A percentile compares a stretch with the other conserved stretches of the same genome.
Evolutionary conservation across 352 stramenopile species (phyloP).

Genomic region (Phytophthora pluvialis): DNA sequence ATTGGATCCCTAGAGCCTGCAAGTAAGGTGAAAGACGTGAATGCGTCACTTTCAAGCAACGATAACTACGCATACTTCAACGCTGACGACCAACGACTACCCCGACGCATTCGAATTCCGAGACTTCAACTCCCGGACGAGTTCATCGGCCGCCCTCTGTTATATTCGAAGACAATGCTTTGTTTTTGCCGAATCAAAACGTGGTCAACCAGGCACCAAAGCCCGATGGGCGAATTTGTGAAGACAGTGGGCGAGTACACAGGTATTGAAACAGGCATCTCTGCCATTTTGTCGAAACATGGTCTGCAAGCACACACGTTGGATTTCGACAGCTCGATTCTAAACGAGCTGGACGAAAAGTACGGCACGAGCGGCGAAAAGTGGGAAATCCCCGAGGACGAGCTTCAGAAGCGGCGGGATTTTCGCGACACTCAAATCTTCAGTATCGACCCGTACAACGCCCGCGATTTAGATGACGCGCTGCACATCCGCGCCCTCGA

Average conservation of each 20-base stretch:
- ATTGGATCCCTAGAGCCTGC: slow-evolving; percentile 69
- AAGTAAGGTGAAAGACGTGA: slow-evolving; percentile 43
- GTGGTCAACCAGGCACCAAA: slow-evolving; percentile 65
- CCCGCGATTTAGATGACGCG: slow-evolving; percentile 97
- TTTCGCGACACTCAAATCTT: slow-evolving; percentile 94
- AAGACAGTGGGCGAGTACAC: slow-evolving; percentile 80
- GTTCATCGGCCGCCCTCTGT: slow-evolving; percentile 59
- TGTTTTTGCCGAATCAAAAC: slow-evolving; percentile 76
- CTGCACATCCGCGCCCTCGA: slow-evolving; percentile 90
- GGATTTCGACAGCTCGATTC: slow-evolving; percentile 70
- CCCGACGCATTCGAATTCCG: slow-evolving; percentile 74
- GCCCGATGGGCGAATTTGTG: slow-evolving; percentile 76
- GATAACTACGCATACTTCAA: slow-evolving; percentile 80
- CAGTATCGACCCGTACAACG: slow-evolving; percentile 97
- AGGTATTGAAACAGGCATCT: slow-evolving; percentile 91
- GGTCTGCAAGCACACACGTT: slow-evolving; percentile 82
- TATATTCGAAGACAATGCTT: slow-evolving; percentile 76
- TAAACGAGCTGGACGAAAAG: slow-evolving; percentile 75
- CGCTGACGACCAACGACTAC: slow-evolving; percentile 67
- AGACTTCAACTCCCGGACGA: slow-evolving; percentile 70
- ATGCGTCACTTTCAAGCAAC: slow-evolving; percentile 44
- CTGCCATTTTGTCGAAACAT: slow-evolving; percentile 91
- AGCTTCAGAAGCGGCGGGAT: slow-evolving; percentile 88
- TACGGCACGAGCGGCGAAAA: slow-evolving; percentile 77
- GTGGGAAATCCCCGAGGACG: slow-evolving; percentile 80